Base-by-base conservation (phyloP, 768 basidiomycete species). In the Hypsizygus marmoreus region DNA sequence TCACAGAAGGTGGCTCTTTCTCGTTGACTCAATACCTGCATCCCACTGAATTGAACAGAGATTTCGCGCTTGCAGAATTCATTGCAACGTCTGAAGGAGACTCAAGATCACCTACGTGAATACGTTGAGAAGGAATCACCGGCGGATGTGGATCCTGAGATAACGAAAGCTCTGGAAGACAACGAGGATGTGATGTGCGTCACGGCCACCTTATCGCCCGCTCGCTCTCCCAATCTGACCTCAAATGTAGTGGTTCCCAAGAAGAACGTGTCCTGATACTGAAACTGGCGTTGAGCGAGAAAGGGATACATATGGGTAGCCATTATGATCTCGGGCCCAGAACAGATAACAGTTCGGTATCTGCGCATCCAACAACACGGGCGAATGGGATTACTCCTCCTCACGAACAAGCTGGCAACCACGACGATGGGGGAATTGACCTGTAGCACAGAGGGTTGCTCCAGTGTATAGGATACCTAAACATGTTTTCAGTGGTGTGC, bases 1-100 rank as follows among this genome's bases (percentile, higher is more conserved):
- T 90, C 43, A 79, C 77, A 37, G 84, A 88, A 77, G 90, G 90
- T 89, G n/a, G n/a, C n/a, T n/a, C n/a, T n/a, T n/a, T n/a, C n/a
- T n/a, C n/a, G n/a, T n/a, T n/a, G n/a, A n/a, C n/a, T n/a, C n/a
- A n/a, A n/a, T n/a, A n/a, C n/a, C n/a, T n/a, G n/a, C n/a, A n/a
- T n/a, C n/a, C n/a, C n/a, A n/a, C n/a, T n/a, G n/a, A n/a, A n/a
- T n/a, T n/a, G n/a, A n/a, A n/a, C 65, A 91, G 91, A 93, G 64
- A 89, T 92, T 37, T 61, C 81, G 25, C 82, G 91, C 44, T 71
- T 92, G 10, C 78, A 82, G 53, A 81, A 88, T 57, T 92, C 91
- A 8, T 61, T 93, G 39, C 55, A 59, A 26, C 85, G 80, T 53
- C 67, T 93, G 39, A 68, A 66, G 45, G 69, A 73, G 26, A 88